Evolutionary conservation across 2,329 filamentous ascomycete species (phyloP).

Genomic region (Nannizzia gypsea): DNA sequence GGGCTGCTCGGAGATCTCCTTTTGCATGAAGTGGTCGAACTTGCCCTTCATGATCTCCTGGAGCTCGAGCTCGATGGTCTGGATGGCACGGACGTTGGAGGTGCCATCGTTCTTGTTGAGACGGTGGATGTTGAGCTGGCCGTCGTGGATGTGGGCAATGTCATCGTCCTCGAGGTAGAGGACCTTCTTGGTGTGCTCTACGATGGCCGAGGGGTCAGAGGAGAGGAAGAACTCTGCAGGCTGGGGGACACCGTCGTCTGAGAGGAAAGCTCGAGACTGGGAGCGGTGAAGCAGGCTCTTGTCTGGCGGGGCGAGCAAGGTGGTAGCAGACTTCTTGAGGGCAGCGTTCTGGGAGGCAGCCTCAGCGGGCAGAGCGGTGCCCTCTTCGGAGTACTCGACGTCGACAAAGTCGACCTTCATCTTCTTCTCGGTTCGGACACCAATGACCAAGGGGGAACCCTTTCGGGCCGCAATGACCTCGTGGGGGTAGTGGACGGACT

Average conservation of each 20-base stretch:
- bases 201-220: conserved; percentile 93
- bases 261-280: conserved; percentile 97
- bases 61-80: conserved; percentile 96
- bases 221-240: conserved; percentile 99
- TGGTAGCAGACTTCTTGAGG: conserved; percentile 72
- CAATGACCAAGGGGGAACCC: conserved; percentile 93
- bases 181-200: conserved; percentile 99
- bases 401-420: conserved; percentile 99
- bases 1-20: conserved; percentile 99
- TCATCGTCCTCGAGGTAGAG: conserved; percentile 99
- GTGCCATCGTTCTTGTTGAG: conserved; percentile 92
- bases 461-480: conserved; percentile 97
- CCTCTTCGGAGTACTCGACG: conserved; percentile 89
- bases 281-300: conserved; percentile 97
- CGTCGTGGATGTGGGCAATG: conserved; percentile 98
- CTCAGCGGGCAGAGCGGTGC: conserved; percentile 77
- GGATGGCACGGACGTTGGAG: conserved; percentile 93
- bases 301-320: conserved; percentile 76
- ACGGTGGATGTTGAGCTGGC: conserved; percentile 96
- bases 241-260: conserved; percentile 94
- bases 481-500: conserved; percentile 96
- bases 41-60: conserved; percentile 99
- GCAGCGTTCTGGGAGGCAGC: conserved; percentile 91
- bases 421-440: conserved; percentile 91
- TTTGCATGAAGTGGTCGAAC: conserved; percentile 99